These are phyloP conservation scores for Eucalyptus marginata DNA, from an alignment of 345 rosid genomes.

Conservation along the genomic window DNA sequence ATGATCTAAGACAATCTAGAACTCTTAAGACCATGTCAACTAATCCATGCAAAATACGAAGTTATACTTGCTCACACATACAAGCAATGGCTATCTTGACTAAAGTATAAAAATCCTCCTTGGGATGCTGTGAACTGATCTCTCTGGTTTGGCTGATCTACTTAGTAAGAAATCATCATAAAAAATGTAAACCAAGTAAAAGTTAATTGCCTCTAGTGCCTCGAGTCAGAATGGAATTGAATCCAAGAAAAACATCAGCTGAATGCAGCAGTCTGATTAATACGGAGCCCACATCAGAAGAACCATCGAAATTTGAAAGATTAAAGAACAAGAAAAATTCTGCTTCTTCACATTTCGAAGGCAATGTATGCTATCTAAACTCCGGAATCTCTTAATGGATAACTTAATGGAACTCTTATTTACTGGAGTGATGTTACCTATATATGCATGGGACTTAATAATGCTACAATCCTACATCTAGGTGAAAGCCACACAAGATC, in stretches of 20 bases:
- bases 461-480: neutral
- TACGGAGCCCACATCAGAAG: neutral
- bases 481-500: neutral
- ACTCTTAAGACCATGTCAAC: no score
- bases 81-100: no score
- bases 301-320: neutral
- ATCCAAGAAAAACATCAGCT: neutral
- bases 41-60: no score
- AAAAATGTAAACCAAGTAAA: neutral
- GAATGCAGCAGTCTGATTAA: neutral
- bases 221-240: no score
- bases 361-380: neutral
- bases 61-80: no score
- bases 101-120: no score
- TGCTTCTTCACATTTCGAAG: neutral
- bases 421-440: neutral
- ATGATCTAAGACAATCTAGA: accelerated
- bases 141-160: neutral
- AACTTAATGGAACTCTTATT: neutral
- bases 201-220: neutral
- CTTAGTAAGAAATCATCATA: neutral
- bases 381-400: neutral
- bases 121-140: no score
- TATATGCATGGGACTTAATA: neutral
- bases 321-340: neutral